Evolutionary conservation across 1,139 yeast species (phyloP), one percentile per base, ranked within the genome.

Genomic region (Nadsonia commutata): DNA sequence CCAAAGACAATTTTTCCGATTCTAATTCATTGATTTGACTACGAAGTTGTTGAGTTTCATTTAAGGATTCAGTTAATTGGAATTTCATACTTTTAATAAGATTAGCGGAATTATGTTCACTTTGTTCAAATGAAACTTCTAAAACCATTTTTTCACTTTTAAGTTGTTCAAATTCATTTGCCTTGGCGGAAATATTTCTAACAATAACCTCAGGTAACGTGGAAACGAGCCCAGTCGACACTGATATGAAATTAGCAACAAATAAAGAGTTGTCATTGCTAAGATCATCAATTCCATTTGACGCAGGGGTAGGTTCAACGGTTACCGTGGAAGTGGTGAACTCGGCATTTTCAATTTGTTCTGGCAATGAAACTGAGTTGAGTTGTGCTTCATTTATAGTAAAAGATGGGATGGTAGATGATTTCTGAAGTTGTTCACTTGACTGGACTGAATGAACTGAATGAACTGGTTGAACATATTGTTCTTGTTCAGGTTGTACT

Each of bases 141-240:
- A 73, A 56, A 19, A 74, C 63, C 18, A 74, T 59, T 40, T 69
- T 66, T 48, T 75, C 76, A 1, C 82, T 71, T 46, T 67, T 64
- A 36, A 78, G 47, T 2, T 68, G 68, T 40, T 74, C 71, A 48
- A 65, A 64, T 46, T 74, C 76, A 2, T 65, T 55, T 1, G 79
- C 65, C 47, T 70, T 71, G 2, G 60, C 56, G 3, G 66, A 62
- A 20, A 80, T 55, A 20, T 64, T 64, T 3, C 59, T 57, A 3
- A 57, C 36, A 31, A 58, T 53, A 6, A 42, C 37, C n/a, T 36
- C 46, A 2, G 62, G 57, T 37, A 58, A 42, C 21, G 48, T 46
- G 11, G 51, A 37, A n/a, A 56, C 45, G 13, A 49, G 40, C 21
- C 53, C 43, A 2, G 49, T 50, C 22, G 52, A 50, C 21, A 56